Evolutionary conservation across 257 asterid species (phyloP).

Genomic region (Ajuga chamaepitys): DNA sequence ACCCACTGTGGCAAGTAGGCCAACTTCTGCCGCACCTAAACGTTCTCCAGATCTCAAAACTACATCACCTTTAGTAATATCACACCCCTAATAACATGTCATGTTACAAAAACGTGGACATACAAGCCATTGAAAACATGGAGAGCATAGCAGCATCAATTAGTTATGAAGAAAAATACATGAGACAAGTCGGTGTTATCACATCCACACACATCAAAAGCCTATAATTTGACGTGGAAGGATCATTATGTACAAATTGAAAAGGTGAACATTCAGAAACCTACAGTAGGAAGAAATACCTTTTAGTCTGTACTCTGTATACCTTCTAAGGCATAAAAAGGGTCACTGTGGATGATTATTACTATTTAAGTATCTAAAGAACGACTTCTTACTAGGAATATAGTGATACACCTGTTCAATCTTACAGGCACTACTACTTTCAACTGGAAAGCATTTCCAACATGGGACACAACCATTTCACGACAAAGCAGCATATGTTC

Average conservation of each 20-base stretch:
- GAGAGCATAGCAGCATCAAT: conserved; percentile 6
- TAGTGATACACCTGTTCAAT: not conserved
- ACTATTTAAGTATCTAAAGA: not conserved
- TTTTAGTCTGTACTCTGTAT: not conserved
- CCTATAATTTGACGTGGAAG: not conserved
- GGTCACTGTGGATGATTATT: not conserved
- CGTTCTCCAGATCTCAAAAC: conserved; percentile 81
- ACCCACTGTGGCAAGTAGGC: conserved; percentile 89
- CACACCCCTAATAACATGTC: conserved; percentile 58
- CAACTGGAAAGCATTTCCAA: not conserved
- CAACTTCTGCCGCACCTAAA: conserved; percentile 82
- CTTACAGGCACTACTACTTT: not conserved
- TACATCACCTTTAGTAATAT: conserved; percentile 66
- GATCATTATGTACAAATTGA: conserved; percentile 6
- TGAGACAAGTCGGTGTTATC: not conserved
- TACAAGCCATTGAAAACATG: conserved; percentile 6
- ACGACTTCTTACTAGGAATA: not conserved
- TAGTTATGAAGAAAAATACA: not conserved
- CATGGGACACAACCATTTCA: not conserved
- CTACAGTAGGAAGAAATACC: not conserved
- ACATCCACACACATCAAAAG: conserved; percentile 6
- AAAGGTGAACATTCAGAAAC: conserved; percentile 2
- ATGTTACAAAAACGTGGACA: not conserved
- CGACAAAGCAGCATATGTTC: not conserved
- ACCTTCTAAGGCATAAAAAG: not conserved